Percentiles rank a stretch among this genome's conserved stretches.
Conservation (phyloP, 139 green algal species). For the Chlamydomonas incerta region DNA sequence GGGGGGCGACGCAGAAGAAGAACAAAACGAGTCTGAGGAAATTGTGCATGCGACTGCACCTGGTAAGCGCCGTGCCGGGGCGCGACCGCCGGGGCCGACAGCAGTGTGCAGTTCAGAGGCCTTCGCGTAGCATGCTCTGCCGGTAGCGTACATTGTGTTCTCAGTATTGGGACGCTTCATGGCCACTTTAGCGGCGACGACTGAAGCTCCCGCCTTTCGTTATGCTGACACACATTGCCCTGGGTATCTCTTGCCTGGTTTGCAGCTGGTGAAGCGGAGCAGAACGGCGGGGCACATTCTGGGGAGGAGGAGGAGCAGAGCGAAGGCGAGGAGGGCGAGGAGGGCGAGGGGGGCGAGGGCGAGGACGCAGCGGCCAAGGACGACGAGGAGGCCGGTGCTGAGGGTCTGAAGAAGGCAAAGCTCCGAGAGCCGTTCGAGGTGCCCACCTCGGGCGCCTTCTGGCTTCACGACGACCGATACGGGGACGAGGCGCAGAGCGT, state of each 20-base stretch:
- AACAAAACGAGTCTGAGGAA: background rate
- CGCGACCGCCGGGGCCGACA: too few relatives aligned
- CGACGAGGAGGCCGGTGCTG: background rate
- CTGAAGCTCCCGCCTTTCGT: background rate
- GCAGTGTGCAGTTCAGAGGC: background rate
- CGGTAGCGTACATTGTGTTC: too few relatives aligned
- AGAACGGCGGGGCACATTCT: too few relatives aligned
- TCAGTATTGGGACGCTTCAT: too few relatives aligned
- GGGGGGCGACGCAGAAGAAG: background rate
- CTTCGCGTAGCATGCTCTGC: background rate
- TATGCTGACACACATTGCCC: background rate
- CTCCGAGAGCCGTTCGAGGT: constrained; percentile 65
- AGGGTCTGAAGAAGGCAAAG: constrained; percentile 39
- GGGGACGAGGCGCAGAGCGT: constrained; percentile 31
- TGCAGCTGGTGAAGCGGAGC: background rate
- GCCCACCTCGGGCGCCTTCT: constrained; percentile 60
- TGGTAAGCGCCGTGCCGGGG: too few relatives aligned
- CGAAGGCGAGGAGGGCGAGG: background rate
- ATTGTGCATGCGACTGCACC: background rate
- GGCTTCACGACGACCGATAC: constrained; percentile 70
- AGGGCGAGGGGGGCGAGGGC: background rate
- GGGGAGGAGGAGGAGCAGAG: constrained; percentile 16
- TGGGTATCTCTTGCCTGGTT: background rate
- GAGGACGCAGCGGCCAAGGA: background rate
- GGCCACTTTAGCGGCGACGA: too few relatives aligned